Base-by-base conservation (phyloP, 805 yeast species). In the Candida pseudofarinosa region DNA sequence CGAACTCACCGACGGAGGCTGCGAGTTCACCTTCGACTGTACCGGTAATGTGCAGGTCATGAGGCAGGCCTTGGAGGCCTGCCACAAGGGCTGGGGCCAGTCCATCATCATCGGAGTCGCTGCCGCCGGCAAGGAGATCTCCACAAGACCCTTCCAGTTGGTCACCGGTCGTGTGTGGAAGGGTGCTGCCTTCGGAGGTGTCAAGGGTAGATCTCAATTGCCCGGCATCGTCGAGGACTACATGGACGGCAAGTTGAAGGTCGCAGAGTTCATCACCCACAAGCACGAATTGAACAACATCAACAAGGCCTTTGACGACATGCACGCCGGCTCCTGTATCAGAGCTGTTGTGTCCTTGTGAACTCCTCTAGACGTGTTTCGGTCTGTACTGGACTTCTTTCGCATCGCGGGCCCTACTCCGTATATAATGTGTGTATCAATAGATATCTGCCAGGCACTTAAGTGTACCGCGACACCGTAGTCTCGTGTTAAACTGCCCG, bases 161-260 rank as follows among this genome's bases (percentile, higher is more conserved):
- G 98, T 93, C 51, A 93, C 98, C 34, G 99, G 99, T 56, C 84
- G 99, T 72, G 96, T 87, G 41, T 91, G 99, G 98, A 86, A 80
- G 67, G 99, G 99, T 57, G 88, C 96, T 60, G 99, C 99, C n/a
- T 93, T 88, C 56, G 99, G 99, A 59, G 99, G 98, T 65, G 89
- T 93, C 61, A 93, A 93, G 73, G 98, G 99, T 62, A 85, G 97
- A 74, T 63, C 96, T 33, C 97, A 93, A 73, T 79, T 93, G 74
- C 97, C 96, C 39, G 88, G 81, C 16, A 76, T 90, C 45, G 96
- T 93, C 44, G 83, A 88, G 45, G 90, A 85, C 63, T 91, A 91
- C 69, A 67, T 86, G 73, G 67, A 69, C 35, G 96, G 96, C 53
- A 75, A 73, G 52, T 74, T 91, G 61, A 87, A 84, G 75, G 95